phyloP scores from a whole-genome alignment of 768 basidiomycete genomes.

The Amanita muscaria region DNA sequence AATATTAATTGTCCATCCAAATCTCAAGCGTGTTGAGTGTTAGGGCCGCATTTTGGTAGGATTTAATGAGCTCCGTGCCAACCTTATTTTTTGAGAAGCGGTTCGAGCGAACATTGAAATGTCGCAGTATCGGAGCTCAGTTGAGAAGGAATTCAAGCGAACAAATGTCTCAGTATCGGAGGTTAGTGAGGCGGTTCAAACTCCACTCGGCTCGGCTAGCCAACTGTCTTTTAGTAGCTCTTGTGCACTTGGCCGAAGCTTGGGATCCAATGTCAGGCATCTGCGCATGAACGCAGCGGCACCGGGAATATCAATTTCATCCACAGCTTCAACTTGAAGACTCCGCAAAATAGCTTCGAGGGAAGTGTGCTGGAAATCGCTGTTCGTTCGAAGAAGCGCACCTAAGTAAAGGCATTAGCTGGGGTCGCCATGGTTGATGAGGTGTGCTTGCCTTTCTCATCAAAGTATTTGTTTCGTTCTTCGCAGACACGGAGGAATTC shows the following conservation, averaged over 20 bases:
- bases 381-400: constrained; percentile 6
- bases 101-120: too few species aligned
- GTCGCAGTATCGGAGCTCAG: too few species aligned
- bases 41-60: too few species aligned
- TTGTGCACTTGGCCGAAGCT: constrained; percentile 12
- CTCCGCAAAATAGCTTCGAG: constrained; percentile 1
- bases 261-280: constrained; percentile 15
- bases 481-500: constrained; percentile 14
- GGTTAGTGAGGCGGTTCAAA: too few species aligned
- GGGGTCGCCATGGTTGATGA: neutral
- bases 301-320: constrained; percentile 9
- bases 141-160: too few species aligned
- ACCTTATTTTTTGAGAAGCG: too few species aligned
- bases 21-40: too few species aligned
- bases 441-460: constrained; percentile 11
- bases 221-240: constrained; percentile 13
- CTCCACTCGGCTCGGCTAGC: too few species aligned
- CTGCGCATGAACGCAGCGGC: constrained; percentile 12
- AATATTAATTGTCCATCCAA: too few species aligned
- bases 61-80: too few species aligned
- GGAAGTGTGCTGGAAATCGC: neutral
- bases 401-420: neutral
- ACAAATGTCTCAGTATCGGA: too few species aligned
- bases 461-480: constrained; percentile 10
- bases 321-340: constrained; percentile 1